A percentile compares a stretch with the other conserved stretches of the same genome.
These are phyloP conservation scores for Nakazawaea ishiwadae DNA, from an alignment of 805 yeast genomes.

Conservation along the genomic window DNA sequence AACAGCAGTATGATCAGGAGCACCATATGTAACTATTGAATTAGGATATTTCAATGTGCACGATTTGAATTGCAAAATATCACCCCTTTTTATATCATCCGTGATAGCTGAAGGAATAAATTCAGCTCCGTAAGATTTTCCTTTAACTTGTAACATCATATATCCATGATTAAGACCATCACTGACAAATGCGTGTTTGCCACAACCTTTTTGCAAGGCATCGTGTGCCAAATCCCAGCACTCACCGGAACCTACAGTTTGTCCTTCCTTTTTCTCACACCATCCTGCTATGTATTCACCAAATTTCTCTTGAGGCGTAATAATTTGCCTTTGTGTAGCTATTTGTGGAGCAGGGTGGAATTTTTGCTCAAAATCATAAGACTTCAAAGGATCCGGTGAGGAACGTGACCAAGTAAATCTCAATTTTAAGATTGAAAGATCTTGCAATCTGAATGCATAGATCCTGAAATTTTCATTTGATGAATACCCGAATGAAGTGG, in stretches of 20 bases:
- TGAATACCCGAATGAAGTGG: constrained; percentile 24
- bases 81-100: constrained; percentile 50
- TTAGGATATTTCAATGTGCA: constrained; percentile 34
- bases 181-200: constrained; percentile 52
- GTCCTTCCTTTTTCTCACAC: constrained; percentile 45
- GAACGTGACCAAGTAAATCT: constrained; percentile 36
- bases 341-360: constrained; percentile 40
- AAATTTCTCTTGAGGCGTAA: constrained; percentile 30
- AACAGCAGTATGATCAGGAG: constrained; percentile 49
- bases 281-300: constrained; percentile 54
- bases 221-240: constrained; percentile 60
- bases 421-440: constrained; percentile 33
- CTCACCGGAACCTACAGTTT: constrained; percentile 50
- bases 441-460: constrained; percentile 35
- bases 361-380: constrained; percentile 25
- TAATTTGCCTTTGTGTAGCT: constrained; percentile 27
- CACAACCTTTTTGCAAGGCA: constrained; percentile 50
- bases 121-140: constrained; percentile 16
- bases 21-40: constrained; percentile 35
- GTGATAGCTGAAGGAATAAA: constrained; percentile 21
- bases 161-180: constrained; percentile 42
- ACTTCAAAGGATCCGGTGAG: constrained; percentile 17
- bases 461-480: constrained; percentile 25
- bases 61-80: constrained; percentile 43
- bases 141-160: constrained; percentile 1